Conservation (phyloP, 257 asterid genomes). For the Salvia rosmarinus region DNA sequence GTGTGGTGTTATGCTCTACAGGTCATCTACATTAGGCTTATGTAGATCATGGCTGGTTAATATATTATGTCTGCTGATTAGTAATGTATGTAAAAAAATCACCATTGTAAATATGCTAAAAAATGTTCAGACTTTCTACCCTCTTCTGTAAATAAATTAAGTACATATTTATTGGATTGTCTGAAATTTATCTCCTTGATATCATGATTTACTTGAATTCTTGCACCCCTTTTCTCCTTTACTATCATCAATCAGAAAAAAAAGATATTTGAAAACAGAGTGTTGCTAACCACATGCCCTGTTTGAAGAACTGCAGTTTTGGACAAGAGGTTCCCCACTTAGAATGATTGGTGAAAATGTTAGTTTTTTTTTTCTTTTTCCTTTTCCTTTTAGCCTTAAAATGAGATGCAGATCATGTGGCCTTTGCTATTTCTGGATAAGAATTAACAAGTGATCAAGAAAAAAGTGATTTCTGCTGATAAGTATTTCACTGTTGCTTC, state of each 20-base stretch:
- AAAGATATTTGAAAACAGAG: background rate
- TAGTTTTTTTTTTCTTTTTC: constrained; percentile 14
- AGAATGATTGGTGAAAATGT: constrained; percentile 27
- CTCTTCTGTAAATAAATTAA: constrained; percentile 43
- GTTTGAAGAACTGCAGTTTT: background rate
- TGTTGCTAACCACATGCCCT: background rate
- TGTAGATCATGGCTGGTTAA: constrained; percentile 28
- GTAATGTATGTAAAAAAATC: constrained; percentile 42
- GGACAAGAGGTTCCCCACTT: background rate
- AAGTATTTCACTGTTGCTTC: background rate
- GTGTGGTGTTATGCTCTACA: constrained; percentile 26
- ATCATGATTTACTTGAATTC: background rate
- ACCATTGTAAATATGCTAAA: constrained; percentile 36
- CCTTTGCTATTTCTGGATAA: constrained; percentile 25
- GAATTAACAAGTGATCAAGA: constrained; percentile 8
- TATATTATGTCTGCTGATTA: constrained; percentile 35
- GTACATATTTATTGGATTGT: constrained; percentile 25
- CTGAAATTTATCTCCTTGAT: background rate
- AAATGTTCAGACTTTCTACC: constrained; percentile 27
- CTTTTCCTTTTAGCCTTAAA: constrained; percentile 18
- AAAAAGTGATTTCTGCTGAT: constrained; percentile 21
- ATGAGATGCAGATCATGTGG: constrained; percentile 36
- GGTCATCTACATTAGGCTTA: too few relatives aligned
- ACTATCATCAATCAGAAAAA: background rate
- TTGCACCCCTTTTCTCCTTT: constrained; percentile 1